Percentiles rank a stretch among this genome's conserved stretches.
Conservation (phyloP, 2,329 filamentous ascomycete genomes). For the Exophiala calicioides region DNA sequence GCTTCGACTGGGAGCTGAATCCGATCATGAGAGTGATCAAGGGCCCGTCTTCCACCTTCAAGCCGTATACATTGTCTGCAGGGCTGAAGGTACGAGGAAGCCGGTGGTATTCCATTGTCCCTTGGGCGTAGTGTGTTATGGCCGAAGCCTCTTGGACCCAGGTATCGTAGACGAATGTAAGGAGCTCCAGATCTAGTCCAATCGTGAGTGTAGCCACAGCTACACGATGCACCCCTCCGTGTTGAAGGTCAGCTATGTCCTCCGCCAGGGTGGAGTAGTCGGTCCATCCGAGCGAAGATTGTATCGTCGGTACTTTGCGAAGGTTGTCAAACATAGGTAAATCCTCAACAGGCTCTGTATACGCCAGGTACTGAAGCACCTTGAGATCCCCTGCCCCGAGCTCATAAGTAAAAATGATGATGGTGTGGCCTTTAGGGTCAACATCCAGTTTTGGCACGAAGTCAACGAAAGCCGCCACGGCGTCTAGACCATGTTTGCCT, state of each 20-base stretch:
- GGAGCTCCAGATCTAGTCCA: slow-evolving; percentile 34
- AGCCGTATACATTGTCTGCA: slow-evolving; percentile 38
- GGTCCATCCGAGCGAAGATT: slow-evolving; percentile 5
- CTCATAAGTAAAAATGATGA: slow-evolving; percentile 36
- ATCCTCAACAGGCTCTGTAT: slow-evolving; percentile 3
- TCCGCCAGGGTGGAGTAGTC: no score
- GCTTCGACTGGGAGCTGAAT: slow-evolving; percentile 35
- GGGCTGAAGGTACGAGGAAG: slow-evolving; percentile 21
- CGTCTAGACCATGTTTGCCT: slow-evolving; percentile 32
- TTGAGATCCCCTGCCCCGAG: slow-evolving; percentile 15
- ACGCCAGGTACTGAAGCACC: slow-evolving; percentile 5
- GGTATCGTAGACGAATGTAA: slow-evolving; percentile 30
- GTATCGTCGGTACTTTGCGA: slow-evolving; percentile 32
- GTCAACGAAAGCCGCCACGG: slow-evolving; percentile 38
- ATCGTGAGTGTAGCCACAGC: slow-evolving; percentile 38
- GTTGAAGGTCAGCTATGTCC: slow-evolving; percentile 24
- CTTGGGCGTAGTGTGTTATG: slow-evolving; percentile 9
- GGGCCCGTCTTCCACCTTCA: slow-evolving; percentile 30
- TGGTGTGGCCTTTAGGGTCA: slow-evolving; percentile 39
- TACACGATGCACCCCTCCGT: slow-evolving; percentile 35
- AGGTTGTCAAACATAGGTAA: slow-evolving; percentile 39
- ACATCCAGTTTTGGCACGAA: slow-evolving; percentile 33
- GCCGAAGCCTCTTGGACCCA: slow-evolving; percentile 29
- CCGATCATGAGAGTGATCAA: slow-evolving; percentile 34
- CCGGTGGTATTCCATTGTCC: slow-evolving; percentile 2